Conservation (phyloP, 768 basidiomycete species). For the Lactarius quietus region DNA sequence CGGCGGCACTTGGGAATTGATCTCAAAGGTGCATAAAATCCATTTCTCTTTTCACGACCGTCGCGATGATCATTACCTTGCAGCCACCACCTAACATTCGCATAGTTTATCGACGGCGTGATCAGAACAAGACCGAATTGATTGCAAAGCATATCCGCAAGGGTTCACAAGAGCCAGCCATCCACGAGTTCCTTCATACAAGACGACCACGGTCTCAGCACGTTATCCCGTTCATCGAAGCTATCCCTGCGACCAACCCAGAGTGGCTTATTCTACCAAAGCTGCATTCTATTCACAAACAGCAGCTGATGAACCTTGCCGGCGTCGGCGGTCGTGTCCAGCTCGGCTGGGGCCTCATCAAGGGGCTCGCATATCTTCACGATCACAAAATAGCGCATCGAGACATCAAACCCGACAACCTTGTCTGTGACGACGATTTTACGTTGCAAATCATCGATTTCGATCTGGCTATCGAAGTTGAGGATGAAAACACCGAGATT, state of each 20-base stretch:
- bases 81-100: no score
- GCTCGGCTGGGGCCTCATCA: no score
- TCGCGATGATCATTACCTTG: no score
- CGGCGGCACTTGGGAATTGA: no score
- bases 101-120: no score
- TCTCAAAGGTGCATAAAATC: no score
- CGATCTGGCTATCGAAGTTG: background rate
- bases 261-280: background rate
- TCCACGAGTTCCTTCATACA: no score
- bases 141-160: no score
- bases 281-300: background rate
- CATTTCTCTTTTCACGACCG: no score
- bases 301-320: background rate
- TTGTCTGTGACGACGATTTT: background rate
- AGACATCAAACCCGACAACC: background rate
- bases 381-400: background rate
- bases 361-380: background rate
- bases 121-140: no score
- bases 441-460: background rate
- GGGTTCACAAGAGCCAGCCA: no score
- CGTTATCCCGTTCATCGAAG: background rate
- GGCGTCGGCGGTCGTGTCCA: background rate
- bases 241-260: background rate
- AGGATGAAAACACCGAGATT: background rate
- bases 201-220: background rate